Conservation (phyloP, 2,329 filamentous ascomycete genomes). For the Exophiala alcalophila region DNA sequence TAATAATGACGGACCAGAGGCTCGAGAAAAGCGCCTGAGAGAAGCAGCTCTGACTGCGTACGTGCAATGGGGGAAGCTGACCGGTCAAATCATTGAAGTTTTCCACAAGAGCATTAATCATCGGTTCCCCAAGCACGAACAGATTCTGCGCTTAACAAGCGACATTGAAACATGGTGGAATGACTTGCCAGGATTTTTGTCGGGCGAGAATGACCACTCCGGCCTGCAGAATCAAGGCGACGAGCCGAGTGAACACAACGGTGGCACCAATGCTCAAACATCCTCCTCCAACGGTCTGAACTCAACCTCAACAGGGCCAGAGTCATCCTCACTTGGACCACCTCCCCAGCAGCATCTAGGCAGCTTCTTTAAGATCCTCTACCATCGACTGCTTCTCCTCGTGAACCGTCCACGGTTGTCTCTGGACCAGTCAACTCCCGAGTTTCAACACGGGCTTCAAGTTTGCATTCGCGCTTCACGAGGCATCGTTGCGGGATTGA, state of each 20-base stretch:
- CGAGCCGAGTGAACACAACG: conserved; percentile 3
- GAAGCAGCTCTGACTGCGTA: conserved; percentile 40
- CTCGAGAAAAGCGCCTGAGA: conserved; percentile 29
- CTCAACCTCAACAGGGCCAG: conserved; percentile 1
- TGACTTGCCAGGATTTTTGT: conserved; percentile 34
- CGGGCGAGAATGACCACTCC: conserved; percentile 18
- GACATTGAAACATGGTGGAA: conserved; percentile 47
- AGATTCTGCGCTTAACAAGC: conserved; percentile 39
- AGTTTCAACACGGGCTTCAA: conserved; percentile 42
- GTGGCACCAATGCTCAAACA: background rate
- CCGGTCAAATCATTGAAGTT: conserved; percentile 41
- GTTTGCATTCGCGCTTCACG: conserved; percentile 42
- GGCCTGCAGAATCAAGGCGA: conserved; percentile 4
- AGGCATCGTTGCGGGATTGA: conserved; percentile 39
- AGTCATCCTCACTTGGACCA: background rate
- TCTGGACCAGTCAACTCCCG: conserved; percentile 37
- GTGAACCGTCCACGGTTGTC: conserved; percentile 42
- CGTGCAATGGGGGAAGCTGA: conserved; percentile 41
- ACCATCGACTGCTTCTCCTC: conserved; percentile 41
- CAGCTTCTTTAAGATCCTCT: conserved; percentile 43
- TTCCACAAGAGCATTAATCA: conserved; percentile 44
- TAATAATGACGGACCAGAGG: conserved; percentile 21
- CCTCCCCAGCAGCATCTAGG: conserved; percentile 24
- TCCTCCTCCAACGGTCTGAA: conserved; percentile 3
- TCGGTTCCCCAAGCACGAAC: conserved; percentile 39